phyloP scores from a whole-genome alignment of 768 basidiomycete species.

The Boletus speciosus region DNA sequence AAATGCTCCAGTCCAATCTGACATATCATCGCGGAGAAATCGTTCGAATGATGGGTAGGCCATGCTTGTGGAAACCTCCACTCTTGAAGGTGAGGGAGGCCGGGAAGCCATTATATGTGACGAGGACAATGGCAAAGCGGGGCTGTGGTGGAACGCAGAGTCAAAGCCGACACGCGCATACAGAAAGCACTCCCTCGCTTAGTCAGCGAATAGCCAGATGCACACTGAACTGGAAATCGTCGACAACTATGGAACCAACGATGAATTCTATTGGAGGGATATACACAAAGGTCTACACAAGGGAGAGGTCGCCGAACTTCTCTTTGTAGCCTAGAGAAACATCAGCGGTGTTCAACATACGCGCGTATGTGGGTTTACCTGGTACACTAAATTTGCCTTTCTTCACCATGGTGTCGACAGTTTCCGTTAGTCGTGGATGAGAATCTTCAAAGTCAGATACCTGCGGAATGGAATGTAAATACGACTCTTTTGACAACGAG shows the following conservation, averaged over 20 bases:
- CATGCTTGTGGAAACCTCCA: constrained; percentile 32
- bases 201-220: constrained; percentile 15
- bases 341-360: neutral
- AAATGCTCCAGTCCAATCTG: constrained; percentile 78
- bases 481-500: neutral
- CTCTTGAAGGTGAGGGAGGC: constrained; percentile 38
- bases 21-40: constrained; percentile 69
- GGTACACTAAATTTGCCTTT: constrained; percentile 99
- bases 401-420: constrained; percentile 92
- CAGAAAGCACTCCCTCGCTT: constrained; percentile 9
- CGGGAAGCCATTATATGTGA: constrained; percentile 33
- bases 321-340: constrained; percentile 73
- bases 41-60: constrained; percentile 70
- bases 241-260: neutral
- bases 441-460: constrained; percentile 87
- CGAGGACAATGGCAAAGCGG: constrained; percentile 15
- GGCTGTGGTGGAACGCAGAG: constrained; percentile 2
- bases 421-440: constrained; percentile 86
- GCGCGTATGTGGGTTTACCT: constrained; percentile 43
- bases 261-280: constrained; percentile 21
- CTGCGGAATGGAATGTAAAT: constrained; percentile 38
- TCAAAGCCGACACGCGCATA: neutral
- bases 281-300: constrained; percentile 59
- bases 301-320: constrained; percentile 92
- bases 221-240: neutral